Conservation (phyloP, 768 basidiomycete genomes). For the Amanita thiersii region DNA sequence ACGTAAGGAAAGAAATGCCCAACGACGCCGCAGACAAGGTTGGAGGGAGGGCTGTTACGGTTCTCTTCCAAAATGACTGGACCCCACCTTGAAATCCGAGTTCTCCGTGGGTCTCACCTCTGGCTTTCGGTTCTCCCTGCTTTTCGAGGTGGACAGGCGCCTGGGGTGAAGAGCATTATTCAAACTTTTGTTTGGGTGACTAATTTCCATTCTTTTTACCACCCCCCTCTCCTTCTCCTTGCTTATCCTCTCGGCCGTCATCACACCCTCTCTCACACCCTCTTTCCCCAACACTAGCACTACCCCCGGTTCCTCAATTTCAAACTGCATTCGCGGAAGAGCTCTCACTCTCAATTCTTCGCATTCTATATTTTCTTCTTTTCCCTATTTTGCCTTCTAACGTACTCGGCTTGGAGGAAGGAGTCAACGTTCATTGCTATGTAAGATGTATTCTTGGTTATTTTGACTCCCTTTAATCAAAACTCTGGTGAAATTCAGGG, state of each 20-base stretch:
- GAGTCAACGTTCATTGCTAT: conserved; percentile 5
- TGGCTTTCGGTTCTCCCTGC: conserved; percentile 6
- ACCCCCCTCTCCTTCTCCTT: background rate
- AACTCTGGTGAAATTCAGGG: background rate
- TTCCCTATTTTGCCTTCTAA: conserved; percentile 6
- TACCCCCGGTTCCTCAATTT: background rate
- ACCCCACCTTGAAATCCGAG: conserved; percentile 8
- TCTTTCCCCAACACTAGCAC: background rate
- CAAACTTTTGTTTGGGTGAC: background rate
- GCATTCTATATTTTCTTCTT: conserved; percentile 1
- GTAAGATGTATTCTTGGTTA: conserved; percentile 11
- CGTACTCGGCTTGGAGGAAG: conserved; percentile 3
- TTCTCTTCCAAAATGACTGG: conserved; percentile 4
- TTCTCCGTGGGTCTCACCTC: conserved; percentile 5
- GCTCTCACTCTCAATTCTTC: background rate
- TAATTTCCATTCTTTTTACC: background rate
- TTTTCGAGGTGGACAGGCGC: too few species aligned
- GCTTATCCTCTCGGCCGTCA: background rate
- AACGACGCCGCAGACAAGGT: too few species aligned
- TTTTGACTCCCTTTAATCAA: background rate
- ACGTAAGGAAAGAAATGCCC: too few species aligned
- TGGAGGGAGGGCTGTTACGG: too few species aligned
- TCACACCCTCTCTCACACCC: background rate
- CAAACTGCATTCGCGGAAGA: background rate
- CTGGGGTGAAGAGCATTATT: too few species aligned